Conservation (phyloP, 2,329 filamentous ascomycete species). For the Dothidotthia symphoricarpi region DNA sequence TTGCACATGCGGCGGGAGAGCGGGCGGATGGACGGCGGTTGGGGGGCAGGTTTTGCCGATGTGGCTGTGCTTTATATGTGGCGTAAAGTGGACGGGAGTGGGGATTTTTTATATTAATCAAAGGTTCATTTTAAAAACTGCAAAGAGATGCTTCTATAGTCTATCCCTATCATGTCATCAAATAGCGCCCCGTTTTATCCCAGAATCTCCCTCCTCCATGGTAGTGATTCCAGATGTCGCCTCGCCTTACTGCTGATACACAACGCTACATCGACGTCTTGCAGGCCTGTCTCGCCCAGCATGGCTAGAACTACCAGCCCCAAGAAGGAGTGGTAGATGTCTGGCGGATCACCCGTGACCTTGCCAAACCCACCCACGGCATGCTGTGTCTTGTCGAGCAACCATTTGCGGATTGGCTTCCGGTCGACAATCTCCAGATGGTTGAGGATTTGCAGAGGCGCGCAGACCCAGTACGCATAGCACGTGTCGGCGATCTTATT, state of each 20-base stretch:
- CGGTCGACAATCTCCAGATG: conserved; percentile 58
- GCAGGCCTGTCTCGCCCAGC: conserved; percentile 68
- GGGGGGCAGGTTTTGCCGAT: conserved; percentile 11
- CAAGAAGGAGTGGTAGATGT: conserved; percentile 85
- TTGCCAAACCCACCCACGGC: conserved; percentile 59
- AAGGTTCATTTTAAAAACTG: no score
- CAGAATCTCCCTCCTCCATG: conserved; percentile 37
- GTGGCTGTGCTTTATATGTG: background rate
- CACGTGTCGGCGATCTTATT: conserved; percentile 95
- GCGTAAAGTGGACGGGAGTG: background rate
- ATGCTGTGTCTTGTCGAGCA: conserved; percentile 85
- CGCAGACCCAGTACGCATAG: conserved; percentile 89
- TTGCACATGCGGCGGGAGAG: no score
- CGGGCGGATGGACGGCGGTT: no score
- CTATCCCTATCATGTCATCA: no score
- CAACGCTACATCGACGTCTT: conserved; percentile 69
- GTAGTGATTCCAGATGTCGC: conserved; percentile 36
- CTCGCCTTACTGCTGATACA: conserved; percentile 66
- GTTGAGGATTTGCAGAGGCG: conserved; percentile 49
- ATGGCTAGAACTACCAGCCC: conserved; percentile 77
- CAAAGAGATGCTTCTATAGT: no score
- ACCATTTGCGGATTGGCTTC: conserved; percentile 67
- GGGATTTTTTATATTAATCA: no score
- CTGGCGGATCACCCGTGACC: conserved; percentile 50
- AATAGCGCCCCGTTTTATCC: conserved; percentile 3